Evolutionary conservation across 306 rosid genomes (phyloP).

Genomic region (Cyamopsis tetragonoloba): DNA sequence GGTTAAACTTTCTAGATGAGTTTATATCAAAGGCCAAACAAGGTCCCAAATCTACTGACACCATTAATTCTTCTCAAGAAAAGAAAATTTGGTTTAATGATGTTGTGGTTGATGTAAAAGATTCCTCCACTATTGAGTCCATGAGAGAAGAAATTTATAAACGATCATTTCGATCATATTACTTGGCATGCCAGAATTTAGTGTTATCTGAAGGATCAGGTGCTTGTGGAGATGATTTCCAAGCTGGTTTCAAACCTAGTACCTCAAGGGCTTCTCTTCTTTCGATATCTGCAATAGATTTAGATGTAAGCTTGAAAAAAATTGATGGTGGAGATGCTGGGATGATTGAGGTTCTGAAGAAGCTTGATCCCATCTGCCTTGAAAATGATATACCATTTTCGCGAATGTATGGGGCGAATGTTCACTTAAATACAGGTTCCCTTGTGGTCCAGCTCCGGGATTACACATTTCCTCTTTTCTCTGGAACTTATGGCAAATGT

Average conservation of each 20-base stretch:
- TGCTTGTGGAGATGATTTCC: conserved; percentile 74
- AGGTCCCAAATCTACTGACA: conserved; percentile 51
- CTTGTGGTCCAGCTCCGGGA: conserved; percentile 73
- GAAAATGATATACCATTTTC: conserved; percentile 89
- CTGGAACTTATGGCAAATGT: conserved; percentile 78
- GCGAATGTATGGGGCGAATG: conserved; percentile 76
- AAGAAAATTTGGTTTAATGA: conserved; percentile 50
- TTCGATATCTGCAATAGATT: conserved; percentile 69
- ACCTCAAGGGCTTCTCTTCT: conserved; percentile 77
- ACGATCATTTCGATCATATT: conserved; percentile 83
- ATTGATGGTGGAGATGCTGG: conserved; percentile 93
- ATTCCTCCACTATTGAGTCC: conserved; percentile 49
- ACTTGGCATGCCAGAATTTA: conserved; percentile 75
- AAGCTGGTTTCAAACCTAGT: conserved; percentile 89
- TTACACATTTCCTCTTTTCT: conserved; percentile 77
- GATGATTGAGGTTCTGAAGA: conserved; percentile 78
- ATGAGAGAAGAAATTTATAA: conserved; percentile 71
- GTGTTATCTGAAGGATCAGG: conserved; percentile 82
- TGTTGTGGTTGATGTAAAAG: conserved; percentile 62
- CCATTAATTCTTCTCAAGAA: conserved; percentile 56
- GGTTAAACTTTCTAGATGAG: conserved; percentile 80
- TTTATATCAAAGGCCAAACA: conserved; percentile 49
- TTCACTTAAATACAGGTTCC: conserved; percentile 64
- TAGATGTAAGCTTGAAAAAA: conserved; percentile 73
- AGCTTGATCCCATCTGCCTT: conserved; percentile 81